Percentiles rank a stretch among this genome's conserved stretches.
Evolutionary conservation across 805 yeast species (phyloP).

Genomic region (Saccharomycopsis oosterbeekiorum): DNA sequence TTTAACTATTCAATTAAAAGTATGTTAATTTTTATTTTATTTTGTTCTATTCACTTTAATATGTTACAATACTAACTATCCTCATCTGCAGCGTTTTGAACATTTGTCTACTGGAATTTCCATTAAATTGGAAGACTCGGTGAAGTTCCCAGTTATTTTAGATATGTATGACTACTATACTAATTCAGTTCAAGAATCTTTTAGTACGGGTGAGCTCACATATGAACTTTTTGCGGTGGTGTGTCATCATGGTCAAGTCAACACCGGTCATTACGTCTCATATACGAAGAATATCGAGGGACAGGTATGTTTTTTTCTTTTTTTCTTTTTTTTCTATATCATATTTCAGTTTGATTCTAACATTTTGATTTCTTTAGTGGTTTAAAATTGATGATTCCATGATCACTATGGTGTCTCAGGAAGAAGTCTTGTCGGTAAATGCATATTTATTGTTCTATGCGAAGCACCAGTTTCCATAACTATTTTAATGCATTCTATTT

Average conservation of each 20-base stretch:
- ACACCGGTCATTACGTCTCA: conserved; percentile 91
- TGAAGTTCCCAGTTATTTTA: conserved; percentile 62
- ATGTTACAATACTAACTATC: background rate
- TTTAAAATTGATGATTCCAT: conserved; percentile 84
- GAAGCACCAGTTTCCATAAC: conserved; percentile 27
- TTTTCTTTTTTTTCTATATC: background rate
- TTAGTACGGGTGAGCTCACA: conserved; percentile 29
- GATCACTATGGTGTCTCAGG: conserved; percentile 53
- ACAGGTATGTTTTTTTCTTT: conserved; percentile 18
- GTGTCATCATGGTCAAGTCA: conserved; percentile 85
- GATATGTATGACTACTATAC: conserved; percentile 55
- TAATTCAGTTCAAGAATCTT: conserved; percentile 17
- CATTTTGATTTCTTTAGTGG: conserved; percentile 40
- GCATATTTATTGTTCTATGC: conserved; percentile 78
- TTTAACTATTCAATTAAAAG: conserved; percentile 72
- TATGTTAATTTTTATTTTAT: conserved; percentile 24
- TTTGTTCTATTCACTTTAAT: background rate
- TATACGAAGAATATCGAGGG: conserved; percentile 63
- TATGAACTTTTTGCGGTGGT: conserved; percentile 84
- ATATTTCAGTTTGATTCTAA: background rate
- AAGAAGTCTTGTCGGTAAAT: conserved; percentile 56
- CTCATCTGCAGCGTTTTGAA: conserved; percentile 25
- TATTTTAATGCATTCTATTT: background rate
- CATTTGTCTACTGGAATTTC: conserved; percentile 33
- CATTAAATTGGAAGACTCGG: conserved; percentile 66